phyloP scores from a whole-genome alignment of 2,329 filamentous ascomycete genomes.

The Trichoderma gracile region DNA sequence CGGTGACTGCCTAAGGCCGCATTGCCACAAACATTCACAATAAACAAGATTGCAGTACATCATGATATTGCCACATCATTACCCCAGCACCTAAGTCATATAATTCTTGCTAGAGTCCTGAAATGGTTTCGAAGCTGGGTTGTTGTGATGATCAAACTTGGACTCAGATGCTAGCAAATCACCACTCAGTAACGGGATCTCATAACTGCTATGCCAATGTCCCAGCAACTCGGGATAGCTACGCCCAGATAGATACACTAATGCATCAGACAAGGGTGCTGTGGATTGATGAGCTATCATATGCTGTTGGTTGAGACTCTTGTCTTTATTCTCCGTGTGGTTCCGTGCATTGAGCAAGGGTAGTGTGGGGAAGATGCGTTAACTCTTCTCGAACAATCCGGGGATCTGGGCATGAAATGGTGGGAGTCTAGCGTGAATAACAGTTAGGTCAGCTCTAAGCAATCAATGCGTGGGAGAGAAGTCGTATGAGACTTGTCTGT shows the following conservation, averaged over 20 bases:
- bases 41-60: no score
- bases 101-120: no score
- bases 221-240: neutral
- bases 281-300: slow-evolving; percentile 1
- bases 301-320: slow-evolving; percentile 3
- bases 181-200: no score
- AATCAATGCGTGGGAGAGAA: no score
- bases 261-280: neutral
- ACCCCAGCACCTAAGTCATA: no score
- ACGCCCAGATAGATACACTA: neutral
- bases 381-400: neutral
- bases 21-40: no score
- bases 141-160: no score
- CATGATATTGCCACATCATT: no score
- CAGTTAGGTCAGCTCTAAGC: no score
- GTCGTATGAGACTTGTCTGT: no score
- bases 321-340: slow-evolving; percentile 1
- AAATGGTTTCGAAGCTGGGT: no score
- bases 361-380: slow-evolving; percentile 1
- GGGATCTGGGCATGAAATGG: neutral
- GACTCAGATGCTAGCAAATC: neutral
- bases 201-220: neutral
- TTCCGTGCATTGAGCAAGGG: neutral
- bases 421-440: neutral
- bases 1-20: no score